phyloP scores from a whole-genome alignment of 805 yeast genomes.

The Grigorovia yakushimaensis region DNA sequence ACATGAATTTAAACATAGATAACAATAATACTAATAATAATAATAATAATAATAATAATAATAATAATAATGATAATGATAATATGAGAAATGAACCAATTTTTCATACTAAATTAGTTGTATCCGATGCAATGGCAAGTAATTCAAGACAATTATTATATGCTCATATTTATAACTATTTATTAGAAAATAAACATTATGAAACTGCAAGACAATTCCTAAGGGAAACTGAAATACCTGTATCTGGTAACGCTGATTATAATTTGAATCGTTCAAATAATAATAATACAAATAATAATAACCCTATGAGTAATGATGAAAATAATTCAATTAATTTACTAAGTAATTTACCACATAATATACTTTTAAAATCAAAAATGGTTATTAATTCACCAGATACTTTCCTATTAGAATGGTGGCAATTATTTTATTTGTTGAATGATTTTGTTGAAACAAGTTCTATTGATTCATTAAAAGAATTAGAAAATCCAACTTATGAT shows the following conservation, averaged over 20 bases:
- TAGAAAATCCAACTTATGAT: conserved; percentile 1
- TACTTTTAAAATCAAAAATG: conserved; percentile 26
- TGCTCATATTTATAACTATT: conserved; percentile 44
- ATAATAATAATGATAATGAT: not conserved
- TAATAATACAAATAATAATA: not conserved
- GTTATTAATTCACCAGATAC: conserved; percentile 37
- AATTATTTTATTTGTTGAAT: conserved; percentile 38
- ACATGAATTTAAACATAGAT: not conserved
- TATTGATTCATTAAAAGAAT: conserved; percentile 13
- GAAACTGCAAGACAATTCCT: conserved; percentile 43
- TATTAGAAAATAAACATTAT: conserved; percentile 37
- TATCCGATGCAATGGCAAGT: conserved; percentile 38
- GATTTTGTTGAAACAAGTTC: conserved; percentile 33
- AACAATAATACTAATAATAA: not conserved
- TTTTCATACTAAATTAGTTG: conserved; percentile 14
- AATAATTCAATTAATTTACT: conserved; percentile 1
- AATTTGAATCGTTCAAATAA: conserved; percentile 31
- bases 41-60: not conserved
- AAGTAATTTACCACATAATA: conserved; percentile 4
- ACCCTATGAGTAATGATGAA: not conserved
- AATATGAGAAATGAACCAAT: conserved; percentile 3
- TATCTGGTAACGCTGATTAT: conserved; percentile 11
- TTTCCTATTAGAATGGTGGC: conserved; percentile 50
- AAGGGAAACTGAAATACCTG: conserved; percentile 37
- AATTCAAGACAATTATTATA: conserved; percentile 41